phyloP scores from a whole-genome alignment of 495 filamentous ascomycete species.

The Clohesyomyces aquaticus region DNA sequence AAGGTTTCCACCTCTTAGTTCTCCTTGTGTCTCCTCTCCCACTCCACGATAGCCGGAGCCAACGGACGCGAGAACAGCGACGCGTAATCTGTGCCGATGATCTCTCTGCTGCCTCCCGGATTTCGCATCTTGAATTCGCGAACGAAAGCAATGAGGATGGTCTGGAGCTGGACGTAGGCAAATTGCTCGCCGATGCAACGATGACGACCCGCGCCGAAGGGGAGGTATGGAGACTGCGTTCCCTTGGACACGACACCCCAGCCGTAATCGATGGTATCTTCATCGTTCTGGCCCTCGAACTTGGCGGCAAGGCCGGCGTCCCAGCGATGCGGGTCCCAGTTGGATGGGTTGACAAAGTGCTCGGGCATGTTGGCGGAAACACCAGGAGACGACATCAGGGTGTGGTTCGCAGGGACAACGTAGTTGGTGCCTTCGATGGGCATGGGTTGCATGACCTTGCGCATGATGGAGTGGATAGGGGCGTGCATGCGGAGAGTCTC shows the following conservation, averaged over 20 bases:
- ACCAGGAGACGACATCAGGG: slow-evolving; percentile 79
- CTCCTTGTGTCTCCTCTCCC: slow-evolving; percentile 25
- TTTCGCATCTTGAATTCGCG: slow-evolving; percentile 75
- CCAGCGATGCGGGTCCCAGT: slow-evolving; percentile 93
- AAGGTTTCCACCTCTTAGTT: too few species aligned
- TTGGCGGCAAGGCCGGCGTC: slow-evolving; percentile 49
- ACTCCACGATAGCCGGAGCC: slow-evolving; percentile 32
- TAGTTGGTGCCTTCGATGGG: slow-evolving; percentile 74
- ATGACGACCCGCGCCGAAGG: slow-evolving; percentile 92
- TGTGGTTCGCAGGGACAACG: slow-evolving; percentile 74
- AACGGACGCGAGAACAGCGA: slow-evolving; percentile 32
- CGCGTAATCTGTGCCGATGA: slow-evolving; percentile 80
- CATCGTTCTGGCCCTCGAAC: slow-evolving; percentile 59
- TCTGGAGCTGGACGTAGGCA: slow-evolving; percentile 87
- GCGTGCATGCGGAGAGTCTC: slow-evolving; percentile 66
- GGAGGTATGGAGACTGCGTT: slow-evolving; percentile 82
- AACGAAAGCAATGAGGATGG: slow-evolving; percentile 80
- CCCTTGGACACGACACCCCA: slow-evolving; percentile 94
- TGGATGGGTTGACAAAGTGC: slow-evolving; percentile 79
- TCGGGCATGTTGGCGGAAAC: slow-evolving; percentile 68
- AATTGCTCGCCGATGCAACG: slow-evolving; percentile 97
- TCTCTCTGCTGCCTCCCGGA: slow-evolving; percentile 64
- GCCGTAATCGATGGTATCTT: slow-evolving; percentile 85
- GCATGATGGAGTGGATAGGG: slow-evolving; percentile 67
- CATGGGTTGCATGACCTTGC: slow-evolving; percentile 64